Conservation (phyloP, 257 asterid species). For the Solanum ahanhuiri region DNA sequence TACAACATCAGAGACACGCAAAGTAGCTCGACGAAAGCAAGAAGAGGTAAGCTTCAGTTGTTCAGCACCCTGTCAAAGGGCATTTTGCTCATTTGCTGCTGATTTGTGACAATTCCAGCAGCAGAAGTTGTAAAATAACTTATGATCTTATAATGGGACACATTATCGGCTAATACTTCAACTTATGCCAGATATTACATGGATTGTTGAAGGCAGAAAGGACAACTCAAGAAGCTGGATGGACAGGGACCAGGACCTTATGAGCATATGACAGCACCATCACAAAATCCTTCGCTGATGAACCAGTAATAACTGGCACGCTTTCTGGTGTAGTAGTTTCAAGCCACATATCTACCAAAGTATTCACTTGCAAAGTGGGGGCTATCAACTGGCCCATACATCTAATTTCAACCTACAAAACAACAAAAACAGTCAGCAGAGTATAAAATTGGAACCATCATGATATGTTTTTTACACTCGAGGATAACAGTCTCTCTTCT, state of each 20-base stretch:
- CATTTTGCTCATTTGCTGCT: not conserved
- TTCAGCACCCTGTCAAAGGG: not conserved
- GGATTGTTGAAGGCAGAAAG: not conserved
- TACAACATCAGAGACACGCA: not conserved
- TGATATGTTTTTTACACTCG: not conserved
- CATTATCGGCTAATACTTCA: not conserved
- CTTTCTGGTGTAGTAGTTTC: slow-evolving; percentile 27
- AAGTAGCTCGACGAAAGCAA: not conserved
- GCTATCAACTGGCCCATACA: slow-evolving; percentile 47
- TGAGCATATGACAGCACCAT: slow-evolving; percentile 57
- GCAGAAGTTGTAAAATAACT: not conserved
- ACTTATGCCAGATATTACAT: not conserved
- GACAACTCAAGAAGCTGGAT: slow-evolving; percentile 5
- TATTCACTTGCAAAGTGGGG: slow-evolving; percentile 35
- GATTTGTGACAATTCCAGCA: not conserved
- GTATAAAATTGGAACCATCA: not conserved
- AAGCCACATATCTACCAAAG: slow-evolving; percentile 48
- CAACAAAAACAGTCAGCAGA: not conserved
- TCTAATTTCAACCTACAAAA: slow-evolving; percentile 48
- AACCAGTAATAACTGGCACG: slow-evolving; percentile 39
- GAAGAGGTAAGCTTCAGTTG: not conserved
- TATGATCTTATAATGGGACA: not conserved
- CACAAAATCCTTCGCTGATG: slow-evolving; percentile 60
- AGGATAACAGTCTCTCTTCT: not conserved
- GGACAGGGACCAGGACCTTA: not conserved